Percentiles rank a stretch among this genome's conserved stretches.
These are phyloP conservation scores for Colletotrichum australisinense DNA, from an alignment of 2,329 filamentous ascomycete species.

Conservation along the genomic window DNA sequence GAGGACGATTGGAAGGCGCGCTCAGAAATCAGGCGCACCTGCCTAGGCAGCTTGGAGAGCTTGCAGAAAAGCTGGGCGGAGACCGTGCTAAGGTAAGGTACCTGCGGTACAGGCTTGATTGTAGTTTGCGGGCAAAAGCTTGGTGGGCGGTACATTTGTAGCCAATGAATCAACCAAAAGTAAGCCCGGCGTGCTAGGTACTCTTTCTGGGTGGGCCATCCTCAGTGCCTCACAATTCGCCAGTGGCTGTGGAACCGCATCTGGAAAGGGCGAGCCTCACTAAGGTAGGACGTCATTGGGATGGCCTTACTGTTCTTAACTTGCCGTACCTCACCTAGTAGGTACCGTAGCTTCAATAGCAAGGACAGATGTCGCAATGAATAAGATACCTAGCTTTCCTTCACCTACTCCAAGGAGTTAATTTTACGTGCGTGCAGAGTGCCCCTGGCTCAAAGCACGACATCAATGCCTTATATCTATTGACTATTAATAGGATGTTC, in stretches of 20 bases:
- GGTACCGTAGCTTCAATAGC: not conserved
- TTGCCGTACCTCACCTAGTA: not conserved
- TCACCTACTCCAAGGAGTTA: not conserved
- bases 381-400: not conserved
- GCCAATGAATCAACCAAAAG: not conserved
- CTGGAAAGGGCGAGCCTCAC: slow-evolving; percentile 4
- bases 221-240: slow-evolving; percentile 14
- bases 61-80: slow-evolving; percentile 31
- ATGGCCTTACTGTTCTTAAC: not conserved
- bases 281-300: slow-evolving; percentile 22
- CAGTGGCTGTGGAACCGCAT: slow-evolving; percentile 1
- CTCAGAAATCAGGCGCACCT: slow-evolving; percentile 8
- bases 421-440: not conserved
- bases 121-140: not conserved
- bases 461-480: not conserved
- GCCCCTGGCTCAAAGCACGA: not conserved
- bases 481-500: not conserved
- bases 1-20: slow-evolving; percentile 22
- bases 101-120: not conserved
- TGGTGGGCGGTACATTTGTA: not conserved
- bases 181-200: not conserved
- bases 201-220: not conserved
- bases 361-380: not conserved
- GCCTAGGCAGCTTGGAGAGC: slow-evolving; percentile 24
- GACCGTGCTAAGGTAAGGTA: not conserved